Evolutionary conservation across 2,329 filamentous ascomycete genomes (phyloP).

Genomic region (Scorias spongiosa): DNA sequence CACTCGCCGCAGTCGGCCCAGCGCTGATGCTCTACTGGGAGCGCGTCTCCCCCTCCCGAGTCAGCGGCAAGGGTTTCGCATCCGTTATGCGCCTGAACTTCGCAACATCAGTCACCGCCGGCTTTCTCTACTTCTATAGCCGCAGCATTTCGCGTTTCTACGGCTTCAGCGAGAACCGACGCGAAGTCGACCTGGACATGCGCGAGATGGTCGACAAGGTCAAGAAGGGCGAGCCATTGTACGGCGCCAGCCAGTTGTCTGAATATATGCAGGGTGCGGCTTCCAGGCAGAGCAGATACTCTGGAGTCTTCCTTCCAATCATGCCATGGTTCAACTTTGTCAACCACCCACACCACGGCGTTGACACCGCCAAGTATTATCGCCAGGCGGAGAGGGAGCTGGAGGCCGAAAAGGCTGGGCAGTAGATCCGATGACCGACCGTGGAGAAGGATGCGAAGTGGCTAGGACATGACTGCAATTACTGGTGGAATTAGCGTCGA

Average conservation of each 20-base stretch:
- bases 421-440: neutral
- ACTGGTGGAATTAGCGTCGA: neutral
- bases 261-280: constrained; percentile 91
- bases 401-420: constrained; percentile 51
- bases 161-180: constrained; percentile 79
- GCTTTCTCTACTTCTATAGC: constrained; percentile 75
- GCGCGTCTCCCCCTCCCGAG: constrained; percentile 68
- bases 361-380: constrained; percentile 98
- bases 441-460: neutral
- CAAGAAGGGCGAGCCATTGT: constrained; percentile 79
- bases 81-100: constrained; percentile 67
- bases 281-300: constrained; percentile 82
- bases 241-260: constrained; percentile 63
- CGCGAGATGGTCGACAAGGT: constrained; percentile 94
- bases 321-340: constrained; percentile 98
- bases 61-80: constrained; percentile 67
- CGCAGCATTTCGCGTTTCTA: constrained; percentile 80
- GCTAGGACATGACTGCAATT: neutral
- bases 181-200: constrained; percentile 94
- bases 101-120: constrained; percentile 57
- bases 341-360: constrained; percentile 89
- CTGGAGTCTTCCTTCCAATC: constrained; percentile 66
- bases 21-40: constrained; percentile 65
- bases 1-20: constrained; percentile 57
- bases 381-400: constrained; percentile 86